Base-by-base conservation (phyloP, 371 early-diverging fungal species). In the Apophysomyces elegans region DNA sequence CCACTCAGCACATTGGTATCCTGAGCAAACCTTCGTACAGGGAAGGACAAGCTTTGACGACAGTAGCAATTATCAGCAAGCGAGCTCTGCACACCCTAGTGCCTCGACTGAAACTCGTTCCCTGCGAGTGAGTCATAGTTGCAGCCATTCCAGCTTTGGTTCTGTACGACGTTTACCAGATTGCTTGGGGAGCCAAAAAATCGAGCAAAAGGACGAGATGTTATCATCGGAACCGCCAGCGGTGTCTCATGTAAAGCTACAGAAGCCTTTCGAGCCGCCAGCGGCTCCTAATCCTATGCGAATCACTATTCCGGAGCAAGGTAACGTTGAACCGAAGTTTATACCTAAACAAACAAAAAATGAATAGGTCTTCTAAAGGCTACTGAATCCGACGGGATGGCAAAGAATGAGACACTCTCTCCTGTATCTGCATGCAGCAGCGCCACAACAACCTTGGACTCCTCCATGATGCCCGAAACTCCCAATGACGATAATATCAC, bases 241-340 rank as follows among this genome's bases (percentile, higher is more conserved):
- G 4, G 5, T 26, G 21, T n/a, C 21, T 9, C 16, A 16, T 32
- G 21, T 50, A 8, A 50, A 21, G 54, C 54, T 50, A 21, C 21
- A 50, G 54, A 50, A 50, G 21, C 54, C 54, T 1, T 50, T 50
- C 32, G 54, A 50, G 21, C 54, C 54, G 8, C 54, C 54, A 50
- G 6, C 54, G 1, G 41, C 13, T 8, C 13, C 41, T 21, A 9
- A 26, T 5, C 21, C 4, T 1, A 50, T 50, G 54, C 54, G 54
- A 9, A 50, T 50, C 0, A 9, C 21, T 9, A 50, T 50, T 11
- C 54, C 54, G 4, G 54, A 21, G 9, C 54, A 50, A 50, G 54
- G 54, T 50, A 50, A 50, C 7, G 32, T 26, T 26, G 3, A 26
- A 26, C 32, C 1, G 32, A 26, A 26, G 32, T 26, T 26, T 26